phyloP scores from a whole-genome alignment of 2,329 filamentous ascomycete genomes.

The Cladophialophora immunda region DNA sequence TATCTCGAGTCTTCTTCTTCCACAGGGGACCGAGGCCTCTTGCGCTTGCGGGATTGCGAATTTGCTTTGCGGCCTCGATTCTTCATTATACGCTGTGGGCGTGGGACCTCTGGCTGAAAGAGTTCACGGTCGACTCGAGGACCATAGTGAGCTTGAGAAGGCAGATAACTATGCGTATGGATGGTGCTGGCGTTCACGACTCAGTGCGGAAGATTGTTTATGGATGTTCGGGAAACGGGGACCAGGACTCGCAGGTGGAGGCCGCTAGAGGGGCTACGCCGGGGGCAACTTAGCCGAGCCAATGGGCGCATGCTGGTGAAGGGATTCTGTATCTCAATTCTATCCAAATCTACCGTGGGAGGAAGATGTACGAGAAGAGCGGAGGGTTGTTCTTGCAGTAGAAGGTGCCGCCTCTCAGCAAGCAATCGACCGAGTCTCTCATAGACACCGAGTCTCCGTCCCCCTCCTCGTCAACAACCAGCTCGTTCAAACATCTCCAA shows the following conservation, averaged over 20 bases:
- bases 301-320: neutral
- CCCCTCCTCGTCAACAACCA: conserved; percentile 10
- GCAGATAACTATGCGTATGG: too few relatives aligned
- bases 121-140: conserved; percentile 30
- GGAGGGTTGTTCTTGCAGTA: neutral
- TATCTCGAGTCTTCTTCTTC: conserved; percentile 20
- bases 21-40: conserved; percentile 24
- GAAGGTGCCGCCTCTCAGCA: neutral
- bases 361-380: neutral
- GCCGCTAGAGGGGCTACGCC: neutral
- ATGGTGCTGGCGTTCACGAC: conserved; percentile 1
- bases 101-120: conserved; percentile 9
- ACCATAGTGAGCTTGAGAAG: conserved; percentile 17
- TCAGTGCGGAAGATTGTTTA: conserved; percentile 8
- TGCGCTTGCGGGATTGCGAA: conserved; percentile 30
- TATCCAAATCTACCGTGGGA: neutral
- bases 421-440: neutral
- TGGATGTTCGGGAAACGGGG: neutral
- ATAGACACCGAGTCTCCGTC: neutral
- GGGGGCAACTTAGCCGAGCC: conserved; percentile 30
- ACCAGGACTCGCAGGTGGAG: neutral
- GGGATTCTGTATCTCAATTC: neutral
- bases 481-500: conserved; percentile 28
- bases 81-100: conserved; percentile 37
- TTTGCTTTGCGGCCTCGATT: conserved; percentile 21